Percentiles rank a stretch among this genome's conserved stretches.
Evolutionary conservation across 306 rosid species (phyloP).

Genomic region (Quercus cerris): DNA sequence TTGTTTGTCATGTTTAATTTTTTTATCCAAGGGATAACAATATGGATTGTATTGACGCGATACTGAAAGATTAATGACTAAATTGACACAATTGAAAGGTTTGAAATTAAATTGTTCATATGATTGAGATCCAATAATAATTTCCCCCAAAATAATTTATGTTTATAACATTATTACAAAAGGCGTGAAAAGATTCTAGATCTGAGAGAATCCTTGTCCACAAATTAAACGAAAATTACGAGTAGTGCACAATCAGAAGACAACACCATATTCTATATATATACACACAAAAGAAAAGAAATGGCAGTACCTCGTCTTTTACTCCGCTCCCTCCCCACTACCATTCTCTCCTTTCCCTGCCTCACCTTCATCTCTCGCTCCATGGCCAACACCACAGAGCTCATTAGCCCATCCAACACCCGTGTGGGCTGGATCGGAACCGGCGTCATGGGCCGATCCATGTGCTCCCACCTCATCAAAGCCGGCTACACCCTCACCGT

Average conservation of each 20-base stretch:
- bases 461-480: slow-evolving; percentile 77
- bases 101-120: accelerated
- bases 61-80: accelerated
- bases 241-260: neutral
- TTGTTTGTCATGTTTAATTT: accelerated
- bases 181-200: no score
- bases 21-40: no score
- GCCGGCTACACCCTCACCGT: slow-evolving; percentile 87
- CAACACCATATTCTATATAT: neutral
- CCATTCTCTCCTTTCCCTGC: slow-evolving; percentile 10
- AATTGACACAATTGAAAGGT: accelerated
- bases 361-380: slow-evolving; percentile 22
- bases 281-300: neutral
- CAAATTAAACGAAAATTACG: neutral
- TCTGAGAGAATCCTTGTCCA: no score
- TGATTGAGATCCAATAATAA: accelerated
- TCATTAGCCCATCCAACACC: slow-evolving; percentile 57
- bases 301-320: slow-evolving; percentile 17
- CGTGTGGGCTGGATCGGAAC: slow-evolving; percentile 98
- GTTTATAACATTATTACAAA: no score
- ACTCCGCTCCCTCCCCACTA: slow-evolving; percentile 4
- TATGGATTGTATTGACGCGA: accelerated
- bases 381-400: slow-evolving; percentile 49
- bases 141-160: no score
- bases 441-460: slow-evolving; percentile 89